A percentile compares a stretch with the other conserved stretches of the same genome.
Evolutionary conservation across 2,329 filamentous ascomycete species (phyloP).

Genomic region (Ascomycota sp.): DNA sequence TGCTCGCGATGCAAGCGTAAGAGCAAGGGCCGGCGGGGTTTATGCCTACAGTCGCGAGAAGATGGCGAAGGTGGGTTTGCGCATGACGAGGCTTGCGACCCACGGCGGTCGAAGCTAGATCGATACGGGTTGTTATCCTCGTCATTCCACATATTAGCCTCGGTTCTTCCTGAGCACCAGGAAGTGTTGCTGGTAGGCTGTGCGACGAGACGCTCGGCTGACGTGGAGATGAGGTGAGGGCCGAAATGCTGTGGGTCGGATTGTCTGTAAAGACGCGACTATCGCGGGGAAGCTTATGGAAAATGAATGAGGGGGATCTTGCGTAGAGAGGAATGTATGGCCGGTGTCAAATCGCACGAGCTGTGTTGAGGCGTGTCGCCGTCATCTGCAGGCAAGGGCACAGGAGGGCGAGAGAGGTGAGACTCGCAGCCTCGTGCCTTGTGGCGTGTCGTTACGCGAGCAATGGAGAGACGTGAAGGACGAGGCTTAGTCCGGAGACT

Average conservation of each 20-base stretch:
- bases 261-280: not conserved
- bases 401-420: too few species aligned
- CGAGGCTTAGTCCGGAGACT: too few species aligned
- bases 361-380: not conserved
- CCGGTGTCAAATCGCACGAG: not conserved
- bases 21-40: not conserved
- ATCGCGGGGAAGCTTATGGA: not conserved
- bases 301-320: not conserved
- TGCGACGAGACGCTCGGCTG: not conserved
- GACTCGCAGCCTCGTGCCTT: too few species aligned
- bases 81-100: constrained; percentile 50
- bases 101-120: constrained; percentile 66
- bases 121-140: constrained; percentile 95
- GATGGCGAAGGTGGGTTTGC: constrained; percentile 41
- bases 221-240: not conserved
- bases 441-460: too few species aligned
- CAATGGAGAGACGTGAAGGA: too few species aligned
- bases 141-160: constrained; percentile 73
- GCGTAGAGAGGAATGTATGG: not conserved
- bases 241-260: not conserved
- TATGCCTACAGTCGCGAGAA: constrained; percentile 29
- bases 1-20: not conserved
- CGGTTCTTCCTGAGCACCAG: not conserved
- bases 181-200: not conserved
- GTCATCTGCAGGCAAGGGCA: not conserved